phyloP scores from a whole-genome alignment of 2,329 filamentous ascomycete genomes.

The Bertia moriformis region DNA sequence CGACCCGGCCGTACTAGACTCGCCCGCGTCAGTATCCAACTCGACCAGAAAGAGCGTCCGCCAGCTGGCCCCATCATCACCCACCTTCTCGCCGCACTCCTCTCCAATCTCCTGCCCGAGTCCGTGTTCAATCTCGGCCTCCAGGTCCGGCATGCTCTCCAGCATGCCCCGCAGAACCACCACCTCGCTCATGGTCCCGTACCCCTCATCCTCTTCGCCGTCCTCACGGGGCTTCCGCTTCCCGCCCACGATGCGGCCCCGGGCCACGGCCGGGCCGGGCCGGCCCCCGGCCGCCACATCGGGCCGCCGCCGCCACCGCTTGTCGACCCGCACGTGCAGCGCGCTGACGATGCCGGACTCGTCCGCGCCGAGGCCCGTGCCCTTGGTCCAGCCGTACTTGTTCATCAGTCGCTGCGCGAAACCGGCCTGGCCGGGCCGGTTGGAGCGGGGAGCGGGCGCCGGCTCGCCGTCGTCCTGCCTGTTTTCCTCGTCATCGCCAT shows the following conservation, averaged over 20 bases:
- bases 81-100: slow-evolving; percentile 69
- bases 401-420: slow-evolving; percentile 81
- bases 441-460: slow-evolving; percentile 43
- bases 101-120: slow-evolving; percentile 91
- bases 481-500: slow-evolving; percentile 17
- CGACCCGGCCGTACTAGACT: slow-evolving; percentile 63
- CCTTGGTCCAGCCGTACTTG: slow-evolving; percentile 88
- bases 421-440: slow-evolving; percentile 65
- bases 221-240: slow-evolving; percentile 29
- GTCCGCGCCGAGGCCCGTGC: slow-evolving; percentile 71
- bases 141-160: slow-evolving; percentile 62
- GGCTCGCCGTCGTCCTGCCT: slow-evolving; percentile 16
- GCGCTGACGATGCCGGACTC: slow-evolving; percentile 74
- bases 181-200: slow-evolving; percentile 62
- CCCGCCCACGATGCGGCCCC: slow-evolving; percentile 70
- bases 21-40: slow-evolving; percentile 3
- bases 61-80: slow-evolving; percentile 3
- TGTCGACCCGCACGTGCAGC: slow-evolving; percentile 71
- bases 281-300: slow-evolving; percentile 70
- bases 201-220: slow-evolving; percentile 16
- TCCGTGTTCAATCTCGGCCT: slow-evolving; percentile 57
- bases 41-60: neutral
- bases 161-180: slow-evolving; percentile 76
- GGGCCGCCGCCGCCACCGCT: slow-evolving; percentile 64
- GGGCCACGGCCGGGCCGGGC: slow-evolving; percentile 50